These are phyloP conservation scores for Sonneratia caseolaris DNA, from an alignment of 345 rosid species.

Conservation along the genomic window DNA sequence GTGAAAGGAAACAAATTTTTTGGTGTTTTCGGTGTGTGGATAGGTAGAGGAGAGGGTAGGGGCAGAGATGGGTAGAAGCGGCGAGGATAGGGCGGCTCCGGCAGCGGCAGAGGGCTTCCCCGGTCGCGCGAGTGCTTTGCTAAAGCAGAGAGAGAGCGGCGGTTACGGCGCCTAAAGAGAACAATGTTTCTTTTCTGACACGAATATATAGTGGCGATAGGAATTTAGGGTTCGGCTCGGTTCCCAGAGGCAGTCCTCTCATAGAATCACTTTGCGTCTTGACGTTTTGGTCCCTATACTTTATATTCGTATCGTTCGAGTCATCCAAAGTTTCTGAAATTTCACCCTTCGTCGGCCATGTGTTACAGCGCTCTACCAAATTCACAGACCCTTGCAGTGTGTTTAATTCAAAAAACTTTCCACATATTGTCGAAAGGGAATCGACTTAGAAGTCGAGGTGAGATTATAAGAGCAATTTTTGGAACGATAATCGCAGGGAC, in stretches of 20 bases:
- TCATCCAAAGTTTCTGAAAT: background rate
- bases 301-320: background rate
- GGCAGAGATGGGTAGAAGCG: slow-evolving; percentile 45
- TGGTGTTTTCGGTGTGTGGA: slow-evolving; percentile 15
- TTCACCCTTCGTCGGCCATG: background rate
- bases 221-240: slow-evolving; percentile 2
- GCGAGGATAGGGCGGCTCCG: slow-evolving; percentile 12
- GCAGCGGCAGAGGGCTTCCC: slow-evolving; percentile 16
- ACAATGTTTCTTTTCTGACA: background rate
- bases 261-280: background rate
- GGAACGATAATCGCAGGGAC: background rate
- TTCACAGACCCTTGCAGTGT: too few relatives aligned
- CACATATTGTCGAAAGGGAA: too few relatives aligned
- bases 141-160: slow-evolving; percentile 2
- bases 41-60: slow-evolving; percentile 17
- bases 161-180: slow-evolving; percentile 10
- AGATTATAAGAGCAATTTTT: background rate
- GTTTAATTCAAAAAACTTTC: too few relatives aligned
- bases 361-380: too few relatives aligned
- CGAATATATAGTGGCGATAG: background rate
- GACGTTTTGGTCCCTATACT: background rate
- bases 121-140: slow-evolving; percentile 30
- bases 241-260: background rate
- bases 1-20: slow-evolving; percentile 8
- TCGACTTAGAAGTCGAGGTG: too few relatives aligned